Evolutionary conservation across 495 filamentous ascomycete species (phyloP).

Genomic region (Talaromyces wortmannii): DNA sequence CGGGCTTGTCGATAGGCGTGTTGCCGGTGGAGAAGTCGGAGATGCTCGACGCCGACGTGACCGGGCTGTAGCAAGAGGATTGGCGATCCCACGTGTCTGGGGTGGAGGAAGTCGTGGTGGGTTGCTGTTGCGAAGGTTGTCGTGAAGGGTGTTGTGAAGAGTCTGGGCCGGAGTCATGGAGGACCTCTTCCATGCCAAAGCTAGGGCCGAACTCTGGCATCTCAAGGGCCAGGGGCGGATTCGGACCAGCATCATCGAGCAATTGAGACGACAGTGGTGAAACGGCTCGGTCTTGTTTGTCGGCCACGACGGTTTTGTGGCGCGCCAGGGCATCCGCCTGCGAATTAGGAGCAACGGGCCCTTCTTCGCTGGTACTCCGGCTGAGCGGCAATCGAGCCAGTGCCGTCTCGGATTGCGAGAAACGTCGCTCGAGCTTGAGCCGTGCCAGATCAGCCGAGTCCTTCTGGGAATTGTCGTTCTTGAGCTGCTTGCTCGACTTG

Average conservation of each 20-base stretch:
- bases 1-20: neutral
- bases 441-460: neutral
- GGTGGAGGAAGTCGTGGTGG: neutral
- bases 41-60: slow-evolving; percentile 11
- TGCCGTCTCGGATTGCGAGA: slow-evolving; percentile 1
- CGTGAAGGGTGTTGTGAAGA: neutral
- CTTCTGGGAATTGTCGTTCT: neutral
- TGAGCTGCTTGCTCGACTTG: neutral
- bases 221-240: neutral
- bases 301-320: neutral
- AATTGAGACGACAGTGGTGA: neutral
- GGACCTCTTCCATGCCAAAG: neutral
- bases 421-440: neutral
- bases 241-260: neutral
- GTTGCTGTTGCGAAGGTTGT: neutral
- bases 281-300: neutral
- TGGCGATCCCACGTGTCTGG: slow-evolving; percentile 10
- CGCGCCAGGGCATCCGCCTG: neutral
- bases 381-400: neutral
- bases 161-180: neutral
- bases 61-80: slow-evolving; percentile 31
- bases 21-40: neutral
- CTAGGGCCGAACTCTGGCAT: neutral
- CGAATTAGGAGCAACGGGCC: neutral
- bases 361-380: neutral